Evolutionary conservation across 139 green algal species (phyloP).

Genomic region (Tetraselmis chui): DNA sequence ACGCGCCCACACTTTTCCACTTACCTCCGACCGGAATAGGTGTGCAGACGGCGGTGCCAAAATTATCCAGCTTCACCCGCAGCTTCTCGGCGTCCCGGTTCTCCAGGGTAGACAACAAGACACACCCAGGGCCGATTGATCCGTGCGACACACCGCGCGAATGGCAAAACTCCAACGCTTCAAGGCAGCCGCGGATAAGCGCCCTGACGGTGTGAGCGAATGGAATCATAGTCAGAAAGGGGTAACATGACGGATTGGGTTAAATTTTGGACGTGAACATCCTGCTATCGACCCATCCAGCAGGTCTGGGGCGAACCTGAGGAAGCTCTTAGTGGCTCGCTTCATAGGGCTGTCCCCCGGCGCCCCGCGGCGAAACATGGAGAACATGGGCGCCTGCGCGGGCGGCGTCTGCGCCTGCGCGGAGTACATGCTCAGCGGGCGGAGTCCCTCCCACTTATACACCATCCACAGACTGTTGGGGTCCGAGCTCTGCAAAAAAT

Average conservation of each 20-base stretch:
- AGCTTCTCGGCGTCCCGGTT: not conserved
- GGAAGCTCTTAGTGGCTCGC: not conserved
- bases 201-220: no score
- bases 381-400: not conserved
- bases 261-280: no score
- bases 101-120: not conserved
- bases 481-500: not conserved
- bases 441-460: not conserved
- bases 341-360: not conserved
- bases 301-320: not conserved
- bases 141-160: not conserved
- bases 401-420: not conserved
- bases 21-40: not conserved
- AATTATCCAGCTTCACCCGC: not conserved
- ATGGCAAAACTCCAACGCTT: not conserved
- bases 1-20: no score
- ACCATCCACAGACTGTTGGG: not conserved
- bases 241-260: no score
- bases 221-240: no score
- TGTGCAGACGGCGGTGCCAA: not conserved
- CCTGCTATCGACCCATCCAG: no score
- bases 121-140: not conserved
- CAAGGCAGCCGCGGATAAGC: not conserved
- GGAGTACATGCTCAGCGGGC: not conserved
- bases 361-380: not conserved